A percentile compares a stretch with the other conserved stretches of the same genome.
Evolutionary conservation across 768 basidiomycete genomes (phyloP).

Genomic region (Psilocybe cubensis): DNA sequence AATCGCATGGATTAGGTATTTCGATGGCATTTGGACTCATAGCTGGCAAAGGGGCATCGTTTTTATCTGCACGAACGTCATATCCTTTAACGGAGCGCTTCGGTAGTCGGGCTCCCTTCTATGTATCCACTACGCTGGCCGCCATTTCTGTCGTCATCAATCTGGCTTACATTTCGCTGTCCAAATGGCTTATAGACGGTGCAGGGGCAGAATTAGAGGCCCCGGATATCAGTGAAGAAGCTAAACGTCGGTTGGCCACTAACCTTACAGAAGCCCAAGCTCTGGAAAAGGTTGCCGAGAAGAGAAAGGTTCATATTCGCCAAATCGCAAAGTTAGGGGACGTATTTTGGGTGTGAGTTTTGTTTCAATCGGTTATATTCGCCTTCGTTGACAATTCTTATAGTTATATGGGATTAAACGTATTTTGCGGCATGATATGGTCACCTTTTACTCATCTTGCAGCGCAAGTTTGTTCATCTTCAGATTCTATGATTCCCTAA

Average conservation of each 20-base stretch:
- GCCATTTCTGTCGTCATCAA: slow-evolving; percentile 71
- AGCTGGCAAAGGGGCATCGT: slow-evolving; percentile 79
- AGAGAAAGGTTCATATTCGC: slow-evolving; percentile 60
- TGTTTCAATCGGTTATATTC: background rate
- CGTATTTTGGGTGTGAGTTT: slow-evolving; percentile 74
- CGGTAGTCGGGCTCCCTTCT: slow-evolving; percentile 76
- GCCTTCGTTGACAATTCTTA: slow-evolving; percentile 1
- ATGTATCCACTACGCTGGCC: slow-evolving; percentile 65
- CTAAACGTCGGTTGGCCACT: slow-evolving; percentile 41
- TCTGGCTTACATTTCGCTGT: slow-evolving; percentile 64
- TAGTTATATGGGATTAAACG: slow-evolving; percentile 76
- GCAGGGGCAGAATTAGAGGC: slow-evolving; percentile 69
- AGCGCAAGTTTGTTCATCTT: slow-evolving; percentile 48
- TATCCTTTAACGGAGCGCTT: slow-evolving; percentile 74
- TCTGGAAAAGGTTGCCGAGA: slow-evolving; percentile 66
- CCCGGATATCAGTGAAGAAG: slow-evolving; percentile 61
- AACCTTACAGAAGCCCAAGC: slow-evolving; percentile 62
- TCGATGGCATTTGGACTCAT: slow-evolving; percentile 85
- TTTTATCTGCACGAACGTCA: slow-evolving; percentile 73
- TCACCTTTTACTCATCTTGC: slow-evolving; percentile 78
- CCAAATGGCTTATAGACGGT: slow-evolving; percentile 65
- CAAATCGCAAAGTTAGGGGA: slow-evolving; percentile 73
- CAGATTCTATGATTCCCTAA: background rate
- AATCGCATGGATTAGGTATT: slow-evolving; percentile 71
- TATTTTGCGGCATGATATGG: slow-evolving; percentile 80